A percentile compares a stretch with the other conserved stretches of the same genome.
These are phyloP conservation scores for Coemansia sp. DNA, from an alignment of 371 early-diverging fungal genomes.

Conservation along the genomic window DNA sequence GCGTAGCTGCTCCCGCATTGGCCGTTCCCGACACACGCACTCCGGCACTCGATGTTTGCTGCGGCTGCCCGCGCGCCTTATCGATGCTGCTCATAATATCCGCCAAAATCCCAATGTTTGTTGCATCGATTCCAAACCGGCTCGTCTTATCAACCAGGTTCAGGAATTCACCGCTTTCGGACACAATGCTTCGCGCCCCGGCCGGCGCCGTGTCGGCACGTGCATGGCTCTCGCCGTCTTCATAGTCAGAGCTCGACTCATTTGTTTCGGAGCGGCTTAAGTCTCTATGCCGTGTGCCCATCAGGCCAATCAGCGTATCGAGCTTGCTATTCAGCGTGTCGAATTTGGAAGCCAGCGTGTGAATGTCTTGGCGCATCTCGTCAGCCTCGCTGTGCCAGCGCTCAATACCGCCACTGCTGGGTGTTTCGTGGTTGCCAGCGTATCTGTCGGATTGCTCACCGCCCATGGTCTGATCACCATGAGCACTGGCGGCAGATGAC, in stretches of 20 bases:
- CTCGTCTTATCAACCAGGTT: constrained; percentile 27
- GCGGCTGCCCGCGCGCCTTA: constrained; percentile 2
- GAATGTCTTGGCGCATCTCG: constrained; percentile 22
- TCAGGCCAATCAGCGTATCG: constrained; percentile 15
- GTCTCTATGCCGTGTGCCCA: constrained; percentile 9
- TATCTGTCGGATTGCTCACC: background rate
- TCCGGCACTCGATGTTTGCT: background rate
- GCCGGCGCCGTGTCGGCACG: background rate
- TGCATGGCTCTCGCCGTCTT: background rate
- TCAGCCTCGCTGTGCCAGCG: constrained; percentile 17
- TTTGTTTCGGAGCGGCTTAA: background rate
- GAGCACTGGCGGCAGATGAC: background rate
- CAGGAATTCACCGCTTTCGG: constrained; percentile 9
- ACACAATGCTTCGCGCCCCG: background rate
- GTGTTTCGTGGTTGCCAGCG: background rate
- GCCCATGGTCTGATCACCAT: background rate
- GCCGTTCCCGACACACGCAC: background rate
- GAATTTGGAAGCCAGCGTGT: constrained; percentile 23
- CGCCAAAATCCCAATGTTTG: constrained; percentile 25
- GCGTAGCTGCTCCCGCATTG: background rate
- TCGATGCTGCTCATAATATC: constrained; percentile 22
- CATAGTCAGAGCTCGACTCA: background rate
- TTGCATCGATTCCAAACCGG: constrained; percentile 32
- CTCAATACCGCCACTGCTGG: background rate
- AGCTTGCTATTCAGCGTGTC: constrained; percentile 31